Percentiles rank a stretch among this genome's conserved stretches.
These are phyloP conservation scores for Triadica sebifera DNA, from an alignment of 345 rosid species.

Conservation along the genomic window DNA sequence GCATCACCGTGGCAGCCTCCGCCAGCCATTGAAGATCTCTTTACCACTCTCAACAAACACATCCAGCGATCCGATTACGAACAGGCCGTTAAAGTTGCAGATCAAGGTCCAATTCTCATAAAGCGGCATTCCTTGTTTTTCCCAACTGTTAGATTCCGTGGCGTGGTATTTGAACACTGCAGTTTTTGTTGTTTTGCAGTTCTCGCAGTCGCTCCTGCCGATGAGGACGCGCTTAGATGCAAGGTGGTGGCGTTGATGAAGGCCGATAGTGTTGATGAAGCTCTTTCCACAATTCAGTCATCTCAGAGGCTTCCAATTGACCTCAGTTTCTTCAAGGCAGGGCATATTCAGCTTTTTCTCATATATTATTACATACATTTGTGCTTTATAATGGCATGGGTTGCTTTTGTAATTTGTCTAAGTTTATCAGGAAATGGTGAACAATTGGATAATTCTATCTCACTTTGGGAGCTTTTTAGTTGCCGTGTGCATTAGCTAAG, in stretches of 20 bases:
- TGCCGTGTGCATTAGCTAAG: not conserved
- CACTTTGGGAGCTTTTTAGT: not conserved
- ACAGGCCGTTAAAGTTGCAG: slow-evolving; percentile 9
- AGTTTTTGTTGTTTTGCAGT: slow-evolving; percentile 39
- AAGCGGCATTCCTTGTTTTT: not conserved
- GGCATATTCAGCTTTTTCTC: not conserved
- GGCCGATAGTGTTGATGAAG: slow-evolving; percentile 62
- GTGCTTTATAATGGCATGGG: not conserved
- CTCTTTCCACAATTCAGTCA: slow-evolving; percentile 61
- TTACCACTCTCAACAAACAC: slow-evolving; percentile 11
- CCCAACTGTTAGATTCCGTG: too few species aligned
- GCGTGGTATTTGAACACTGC: not conserved
- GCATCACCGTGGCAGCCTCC: slow-evolving; percentile 8
- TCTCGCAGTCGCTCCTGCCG: slow-evolving; percentile 58
- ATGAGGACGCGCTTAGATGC: slow-evolving; percentile 87
- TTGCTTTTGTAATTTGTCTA: not conserved
- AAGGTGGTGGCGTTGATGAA: slow-evolving; percentile 76
- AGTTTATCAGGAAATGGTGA: not conserved
- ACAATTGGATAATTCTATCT: not conserved
- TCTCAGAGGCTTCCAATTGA: slow-evolving; percentile 43
- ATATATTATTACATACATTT: not conserved
- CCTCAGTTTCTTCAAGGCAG: slow-evolving; percentile 65
- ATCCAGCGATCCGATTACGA: slow-evolving; percentile 9
- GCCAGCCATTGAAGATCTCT: slow-evolving; percentile 17
- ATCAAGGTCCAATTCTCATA: slow-evolving; percentile 7